Conservation (phyloP, 441 rosid genomes). For the Populus trichocarpa region DNA sequence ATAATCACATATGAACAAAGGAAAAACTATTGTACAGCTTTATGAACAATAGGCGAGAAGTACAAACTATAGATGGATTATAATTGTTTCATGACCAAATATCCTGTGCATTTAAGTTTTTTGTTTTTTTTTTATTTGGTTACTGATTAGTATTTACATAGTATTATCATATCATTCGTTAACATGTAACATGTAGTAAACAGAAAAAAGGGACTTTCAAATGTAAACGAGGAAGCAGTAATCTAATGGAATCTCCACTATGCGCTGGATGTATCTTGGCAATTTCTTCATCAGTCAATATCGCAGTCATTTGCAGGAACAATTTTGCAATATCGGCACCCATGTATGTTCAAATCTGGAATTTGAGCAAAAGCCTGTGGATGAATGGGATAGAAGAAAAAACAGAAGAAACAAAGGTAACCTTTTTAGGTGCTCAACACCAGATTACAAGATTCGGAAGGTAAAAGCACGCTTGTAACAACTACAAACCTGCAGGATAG, state of each 20-base stretch:
- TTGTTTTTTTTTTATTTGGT: too few relatives aligned
- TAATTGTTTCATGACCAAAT: too few relatives aligned
- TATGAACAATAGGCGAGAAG: too few relatives aligned
- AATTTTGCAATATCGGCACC: constrained; percentile 88
- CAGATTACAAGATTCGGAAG: background rate
- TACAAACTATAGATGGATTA: too few relatives aligned
- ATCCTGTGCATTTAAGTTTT: too few relatives aligned
- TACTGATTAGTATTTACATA: too few relatives aligned
- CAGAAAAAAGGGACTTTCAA: constrained; percentile 1
- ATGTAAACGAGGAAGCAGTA: constrained; percentile 65
- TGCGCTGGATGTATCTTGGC: constrained; percentile 69
- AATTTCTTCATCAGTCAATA: constrained; percentile 90
- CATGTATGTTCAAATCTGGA: constrained; percentile 75
- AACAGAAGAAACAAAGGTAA: constrained; percentile 1
- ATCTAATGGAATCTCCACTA: constrained; percentile 54
- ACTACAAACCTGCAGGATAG: constrained; percentile 71
- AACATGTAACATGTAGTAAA: too few relatives aligned
- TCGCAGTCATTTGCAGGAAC: constrained; percentile 77
- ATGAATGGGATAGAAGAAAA: background rate
- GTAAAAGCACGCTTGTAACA: background rate
- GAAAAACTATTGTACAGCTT: too few relatives aligned
- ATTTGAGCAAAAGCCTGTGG: constrained; percentile 81
- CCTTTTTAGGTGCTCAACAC: background rate
- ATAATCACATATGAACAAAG: too few relatives aligned
- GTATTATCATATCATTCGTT: too few relatives aligned